Conservation (phyloP, 1,284 basidiomycete genomes). For the Cryptococcus wingfieldii region DNA sequence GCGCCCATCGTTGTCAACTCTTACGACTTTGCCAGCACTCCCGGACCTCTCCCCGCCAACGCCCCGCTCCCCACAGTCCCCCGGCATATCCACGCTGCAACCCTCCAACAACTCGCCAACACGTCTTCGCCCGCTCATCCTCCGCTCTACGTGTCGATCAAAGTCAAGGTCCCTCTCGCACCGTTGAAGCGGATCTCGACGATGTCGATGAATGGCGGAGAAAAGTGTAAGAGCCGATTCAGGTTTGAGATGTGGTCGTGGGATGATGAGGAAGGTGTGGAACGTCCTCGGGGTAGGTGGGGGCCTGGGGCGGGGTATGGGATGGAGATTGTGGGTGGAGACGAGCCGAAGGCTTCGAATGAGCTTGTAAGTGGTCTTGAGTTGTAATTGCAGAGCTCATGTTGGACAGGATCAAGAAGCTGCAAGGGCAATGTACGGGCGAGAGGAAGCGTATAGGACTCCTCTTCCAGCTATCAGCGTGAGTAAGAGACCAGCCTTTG, state of each 20-base stretch:
- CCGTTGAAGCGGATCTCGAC: neutral
- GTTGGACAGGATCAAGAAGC: neutral
- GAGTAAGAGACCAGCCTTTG: neutral
- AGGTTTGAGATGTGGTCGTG: conserved; percentile 3
- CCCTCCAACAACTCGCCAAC: neutral
- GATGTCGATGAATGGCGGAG: neutral
- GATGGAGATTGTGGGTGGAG: neutral
- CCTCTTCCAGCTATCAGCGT: neutral
- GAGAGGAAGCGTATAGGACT: neutral
- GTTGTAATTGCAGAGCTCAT: neutral
- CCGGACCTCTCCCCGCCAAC: neutral
- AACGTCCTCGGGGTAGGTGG: neutral
- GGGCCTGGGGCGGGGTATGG: neutral
- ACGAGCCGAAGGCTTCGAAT: neutral
- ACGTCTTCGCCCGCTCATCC: neutral
- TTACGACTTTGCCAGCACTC: neutral
- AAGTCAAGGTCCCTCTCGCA: neutral
- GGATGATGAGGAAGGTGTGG: neutral
- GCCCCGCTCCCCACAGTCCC: neutral
- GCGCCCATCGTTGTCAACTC: neutral
- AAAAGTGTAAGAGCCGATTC: neutral
- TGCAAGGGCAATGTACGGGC: neutral
- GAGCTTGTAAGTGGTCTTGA: neutral
- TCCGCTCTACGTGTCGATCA: neutral
- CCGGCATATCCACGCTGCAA: neutral